Evolutionary conservation across 1,139 yeast genomes (phyloP).

Genomic region (Taphrina pruni): DNA sequence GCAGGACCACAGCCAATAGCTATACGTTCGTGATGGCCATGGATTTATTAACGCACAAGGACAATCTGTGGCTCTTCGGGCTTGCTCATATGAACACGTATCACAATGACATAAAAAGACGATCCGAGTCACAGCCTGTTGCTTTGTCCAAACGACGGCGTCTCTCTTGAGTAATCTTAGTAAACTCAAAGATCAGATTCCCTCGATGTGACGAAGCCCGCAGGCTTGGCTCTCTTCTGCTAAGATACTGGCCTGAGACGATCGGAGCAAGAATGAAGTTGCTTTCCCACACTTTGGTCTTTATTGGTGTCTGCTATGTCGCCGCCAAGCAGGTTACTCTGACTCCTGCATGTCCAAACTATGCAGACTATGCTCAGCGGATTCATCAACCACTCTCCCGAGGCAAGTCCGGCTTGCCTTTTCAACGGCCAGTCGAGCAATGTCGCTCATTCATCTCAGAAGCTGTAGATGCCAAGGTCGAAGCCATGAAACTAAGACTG

Average conservation of each 20-base stretch:
- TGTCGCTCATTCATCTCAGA: constrained; percentile 76
- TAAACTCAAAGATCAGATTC: too few species aligned
- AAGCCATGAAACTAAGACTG: constrained; percentile 60
- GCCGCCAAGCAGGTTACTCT: constrained; percentile 8
- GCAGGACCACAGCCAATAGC: too few species aligned
- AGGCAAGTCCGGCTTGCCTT: constrained; percentile 57
- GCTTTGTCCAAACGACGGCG: too few species aligned
- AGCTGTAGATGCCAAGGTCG: constrained; percentile 68
- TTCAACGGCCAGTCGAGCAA: constrained; percentile 71
- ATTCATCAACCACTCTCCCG: constrained; percentile 45
- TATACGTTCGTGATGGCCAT: too few species aligned
- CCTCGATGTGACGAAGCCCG: neutral
- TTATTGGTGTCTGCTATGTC: neutral
- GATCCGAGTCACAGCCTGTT: too few species aligned
- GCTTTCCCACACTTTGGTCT: neutral
- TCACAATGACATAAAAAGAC: too few species aligned
- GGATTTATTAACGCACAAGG: too few species aligned
- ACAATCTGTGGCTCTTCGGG: too few species aligned
- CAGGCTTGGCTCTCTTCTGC: neutral
- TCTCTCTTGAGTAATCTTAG: too few species aligned
- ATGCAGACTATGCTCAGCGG: constrained; percentile 44
- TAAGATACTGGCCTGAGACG: neutral
- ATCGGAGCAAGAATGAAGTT: neutral
- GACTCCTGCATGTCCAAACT: constrained; percentile 32
- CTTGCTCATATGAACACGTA: too few species aligned